Conservation (phyloP, 2,329 filamentous ascomycete species). For the Nakataea oryzae region DNA sequence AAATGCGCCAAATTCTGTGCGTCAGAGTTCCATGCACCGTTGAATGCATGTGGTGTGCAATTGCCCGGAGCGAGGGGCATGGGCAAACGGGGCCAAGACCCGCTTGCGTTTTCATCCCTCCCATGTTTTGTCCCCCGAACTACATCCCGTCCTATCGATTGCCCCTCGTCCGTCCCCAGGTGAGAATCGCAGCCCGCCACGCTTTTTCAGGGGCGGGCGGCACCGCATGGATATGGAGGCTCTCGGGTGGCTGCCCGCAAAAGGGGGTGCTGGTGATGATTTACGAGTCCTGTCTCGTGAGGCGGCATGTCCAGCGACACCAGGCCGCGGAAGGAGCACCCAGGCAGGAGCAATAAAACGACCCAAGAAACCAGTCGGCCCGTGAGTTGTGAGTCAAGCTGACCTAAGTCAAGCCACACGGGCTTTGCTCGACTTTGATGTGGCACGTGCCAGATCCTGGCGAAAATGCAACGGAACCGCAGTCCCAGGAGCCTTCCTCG, state of each 20-base stretch:
- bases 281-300: background rate
- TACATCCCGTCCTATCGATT: no score
- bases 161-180: background rate
- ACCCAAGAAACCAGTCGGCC: background rate
- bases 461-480: conserved; percentile 1
- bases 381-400: background rate
- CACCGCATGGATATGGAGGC: background rate
- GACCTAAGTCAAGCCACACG: background rate
- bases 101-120: background rate
- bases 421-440: background rate
- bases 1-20: background rate
- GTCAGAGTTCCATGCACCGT: background rate
- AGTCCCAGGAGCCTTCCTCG: background rate
- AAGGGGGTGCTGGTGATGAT: no score
- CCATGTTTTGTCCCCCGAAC: no score
- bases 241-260: no score
- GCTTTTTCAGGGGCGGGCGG: background rate
- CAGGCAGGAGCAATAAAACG: background rate
- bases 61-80: background rate
- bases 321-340: background rate
- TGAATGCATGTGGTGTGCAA: background rate
- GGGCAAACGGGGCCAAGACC: background rate
- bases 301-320: no score
- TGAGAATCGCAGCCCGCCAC: background rate
- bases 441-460: background rate